phyloP scores from a whole-genome alignment of 2,329 filamentous ascomycete species.

The Colletotrichum sp. region DNA sequence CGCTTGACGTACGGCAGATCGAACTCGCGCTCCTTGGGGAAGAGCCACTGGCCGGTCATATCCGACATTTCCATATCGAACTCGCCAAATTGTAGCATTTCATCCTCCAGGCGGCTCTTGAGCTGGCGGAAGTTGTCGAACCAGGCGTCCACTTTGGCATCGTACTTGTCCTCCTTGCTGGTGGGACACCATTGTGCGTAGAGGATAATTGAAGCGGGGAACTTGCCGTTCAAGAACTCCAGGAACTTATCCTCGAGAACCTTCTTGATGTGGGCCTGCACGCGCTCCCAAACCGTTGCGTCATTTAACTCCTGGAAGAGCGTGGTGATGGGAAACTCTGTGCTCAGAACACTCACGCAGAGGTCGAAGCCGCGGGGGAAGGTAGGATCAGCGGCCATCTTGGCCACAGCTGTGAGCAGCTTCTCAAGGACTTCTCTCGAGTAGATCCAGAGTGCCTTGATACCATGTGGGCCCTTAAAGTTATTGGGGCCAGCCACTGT shows the following conservation, averaged over 20 bases:
- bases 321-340: slow-evolving; percentile 38
- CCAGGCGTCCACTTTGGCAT: slow-evolving; percentile 35
- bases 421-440: slow-evolving; percentile 38
- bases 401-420: slow-evolving; percentile 43
- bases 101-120: slow-evolving; percentile 29
- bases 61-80: slow-evolving; percentile 48
- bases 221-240: slow-evolving; percentile 37
- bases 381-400: slow-evolving; percentile 47
- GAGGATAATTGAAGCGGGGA: slow-evolving; percentile 46
- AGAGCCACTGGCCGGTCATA: slow-evolving; percentile 51
- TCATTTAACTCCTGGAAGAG: slow-evolving; percentile 40
- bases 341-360: slow-evolving; percentile 51
- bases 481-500: background rate
- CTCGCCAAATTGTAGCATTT: slow-evolving; percentile 32
- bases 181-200: slow-evolving; percentile 56
- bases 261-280: slow-evolving; percentile 38
- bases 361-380: slow-evolving; percentile 53
- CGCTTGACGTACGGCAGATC: slow-evolving; percentile 54
- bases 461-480: slow-evolving; percentile 40
- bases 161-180: slow-evolving; percentile 36
- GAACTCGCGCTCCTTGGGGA: slow-evolving; percentile 50
- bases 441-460: slow-evolving; percentile 49
- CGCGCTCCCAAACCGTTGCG: slow-evolving; percentile 6
- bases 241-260: slow-evolving; percentile 41
- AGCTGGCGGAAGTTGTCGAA: slow-evolving; percentile 35